Percentiles rank a stretch among this genome's conserved stretches.
Conservation (phyloP, 1,139 yeast species). For the Debaryomyces fabryi region DNA sequence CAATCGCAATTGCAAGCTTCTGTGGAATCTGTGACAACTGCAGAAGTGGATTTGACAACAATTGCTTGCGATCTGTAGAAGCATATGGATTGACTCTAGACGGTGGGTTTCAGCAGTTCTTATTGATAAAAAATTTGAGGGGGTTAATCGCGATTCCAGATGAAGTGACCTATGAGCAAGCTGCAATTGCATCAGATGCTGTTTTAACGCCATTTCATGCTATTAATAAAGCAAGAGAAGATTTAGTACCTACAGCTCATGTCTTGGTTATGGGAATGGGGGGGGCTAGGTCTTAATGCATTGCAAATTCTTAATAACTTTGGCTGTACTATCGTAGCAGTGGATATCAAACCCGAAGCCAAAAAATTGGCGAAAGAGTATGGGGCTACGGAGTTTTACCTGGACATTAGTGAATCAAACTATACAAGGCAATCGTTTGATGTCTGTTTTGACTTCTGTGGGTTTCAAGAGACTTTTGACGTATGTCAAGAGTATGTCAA, state of each 20-base stretch:
- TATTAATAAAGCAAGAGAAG: constrained; percentile 38
- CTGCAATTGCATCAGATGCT: constrained; percentile 54
- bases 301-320: constrained; percentile 45
- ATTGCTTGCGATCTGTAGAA: constrained; percentile 26
- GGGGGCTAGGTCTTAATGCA: constrained; percentile 56
- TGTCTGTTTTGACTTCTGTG: constrained; percentile 49
- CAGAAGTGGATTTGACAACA: constrained; percentile 45
- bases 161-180: constrained; percentile 44
- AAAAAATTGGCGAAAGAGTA: constrained; percentile 30
- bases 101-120: constrained; percentile 55
- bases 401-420: constrained; percentile 30
- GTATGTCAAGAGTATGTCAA: constrained; percentile 12
- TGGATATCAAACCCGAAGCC: constrained; percentile 40
- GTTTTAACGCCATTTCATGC: constrained; percentile 57
- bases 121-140: constrained; percentile 40
- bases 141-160: constrained; percentile 50
- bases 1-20: constrained; percentile 38
- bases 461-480: constrained; percentile 41
- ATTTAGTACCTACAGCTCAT: constrained; percentile 38
- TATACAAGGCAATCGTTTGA: constrained; percentile 40
- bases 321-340: constrained; percentile 44
- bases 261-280: constrained; percentile 53
- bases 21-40: constrained; percentile 51
- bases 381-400: constrained; percentile 50
- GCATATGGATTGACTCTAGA: constrained; percentile 49